Conservation (phyloP, 2,329 filamentous ascomycete genomes). For the Fusarium denticulatum region DNA sequence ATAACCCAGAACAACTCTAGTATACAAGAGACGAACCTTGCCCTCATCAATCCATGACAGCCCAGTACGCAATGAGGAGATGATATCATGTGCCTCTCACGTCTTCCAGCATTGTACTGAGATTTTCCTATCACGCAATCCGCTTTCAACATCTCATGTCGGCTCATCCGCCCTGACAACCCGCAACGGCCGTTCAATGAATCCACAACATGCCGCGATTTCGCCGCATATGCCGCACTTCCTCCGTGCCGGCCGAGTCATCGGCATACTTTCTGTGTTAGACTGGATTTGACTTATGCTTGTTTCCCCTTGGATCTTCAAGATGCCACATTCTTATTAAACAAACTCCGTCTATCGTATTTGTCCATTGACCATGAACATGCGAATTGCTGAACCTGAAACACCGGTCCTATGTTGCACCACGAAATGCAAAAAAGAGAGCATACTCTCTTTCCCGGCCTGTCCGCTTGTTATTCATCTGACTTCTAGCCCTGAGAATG, state of each 20-base stretch:
- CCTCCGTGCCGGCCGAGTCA: conserved; percentile 33
- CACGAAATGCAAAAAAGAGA: conserved; percentile 6
- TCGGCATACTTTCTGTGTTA: conserved; percentile 30
- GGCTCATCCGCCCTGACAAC: conserved; percentile 32
- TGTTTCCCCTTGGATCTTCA: conserved; percentile 8
- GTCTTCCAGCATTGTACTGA: conserved; percentile 21
- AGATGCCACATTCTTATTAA: conserved; percentile 1
- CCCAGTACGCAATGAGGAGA: conserved; percentile 14
- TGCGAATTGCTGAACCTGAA: conserved; percentile 14
- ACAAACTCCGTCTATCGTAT: conserved; percentile 32
- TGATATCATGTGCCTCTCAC: conserved; percentile 17
- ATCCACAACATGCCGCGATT: conserved; percentile 39
- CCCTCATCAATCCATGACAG: not conserved
- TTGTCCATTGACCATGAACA: conserved; percentile 17
- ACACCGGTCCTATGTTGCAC: conserved; percentile 5
- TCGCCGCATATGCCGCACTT: conserved; percentile 41
- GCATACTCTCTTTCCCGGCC: conserved; percentile 2
- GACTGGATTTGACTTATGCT: conserved; percentile 26
- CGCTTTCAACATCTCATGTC: conserved; percentile 21
- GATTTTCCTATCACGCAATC: conserved; percentile 43
- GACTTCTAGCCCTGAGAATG: not conserved
- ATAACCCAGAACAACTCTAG: conserved; percentile 18
- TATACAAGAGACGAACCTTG: conserved; percentile 16
- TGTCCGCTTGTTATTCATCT: conserved; percentile 14
- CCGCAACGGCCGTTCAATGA: conserved; percentile 14